Evolutionary conservation across 768 basidiomycete species (phyloP), one percentile per base, ranked within the genome.

Genomic region (Pilatotrama ljubarskyi): DNA sequence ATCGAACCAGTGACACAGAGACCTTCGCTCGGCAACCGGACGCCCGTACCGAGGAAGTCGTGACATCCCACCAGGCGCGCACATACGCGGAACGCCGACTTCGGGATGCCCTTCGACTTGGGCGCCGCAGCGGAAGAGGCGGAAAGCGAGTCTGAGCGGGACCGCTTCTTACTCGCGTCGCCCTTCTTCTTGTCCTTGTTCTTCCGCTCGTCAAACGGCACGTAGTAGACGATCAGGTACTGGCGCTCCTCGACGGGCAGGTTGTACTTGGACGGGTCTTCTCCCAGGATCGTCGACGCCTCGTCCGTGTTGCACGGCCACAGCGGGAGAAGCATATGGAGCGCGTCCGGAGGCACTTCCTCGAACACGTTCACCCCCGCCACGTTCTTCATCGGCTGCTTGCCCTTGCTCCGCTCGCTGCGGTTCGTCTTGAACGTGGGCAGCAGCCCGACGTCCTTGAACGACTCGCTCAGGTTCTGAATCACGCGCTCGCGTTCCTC

Each of bases 271-370:
- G 54, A 14, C 15, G 65, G 49, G 47, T 69, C 64, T 48, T 67
- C 64, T 10, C 48, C 55, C 35, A 53, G 52, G 53, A 64, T 55
- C 14, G 68, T 61, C 54, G 68, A 66, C 26, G 36, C 66, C 0
- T 81, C 68, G 70, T 90, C 89, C 1, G 84, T 89, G 64, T 89
- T 87, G 17, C 86, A 82, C 9, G 87, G 84, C 90, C 91, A 93
- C n/a, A 93, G 77, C 15, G 91, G 91, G 17, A 93, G 77, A 24
- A 92, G 80, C 91, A 93, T 93, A 70, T 87, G 91, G 51, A 92
- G 76, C 22, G 84, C 83, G 14, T 92, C 89, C 5, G 81, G 73
- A 0, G 87, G 87, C 37, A 93, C 78, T 35, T 83, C 58, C 48
- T 66, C 69, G 61, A 71, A 69, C 42, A 71, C 67, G 42, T 65